phyloP scores from a whole-genome alignment of 176 grass and related monocot genomes.

The Oryza rufipogon region DNA sequence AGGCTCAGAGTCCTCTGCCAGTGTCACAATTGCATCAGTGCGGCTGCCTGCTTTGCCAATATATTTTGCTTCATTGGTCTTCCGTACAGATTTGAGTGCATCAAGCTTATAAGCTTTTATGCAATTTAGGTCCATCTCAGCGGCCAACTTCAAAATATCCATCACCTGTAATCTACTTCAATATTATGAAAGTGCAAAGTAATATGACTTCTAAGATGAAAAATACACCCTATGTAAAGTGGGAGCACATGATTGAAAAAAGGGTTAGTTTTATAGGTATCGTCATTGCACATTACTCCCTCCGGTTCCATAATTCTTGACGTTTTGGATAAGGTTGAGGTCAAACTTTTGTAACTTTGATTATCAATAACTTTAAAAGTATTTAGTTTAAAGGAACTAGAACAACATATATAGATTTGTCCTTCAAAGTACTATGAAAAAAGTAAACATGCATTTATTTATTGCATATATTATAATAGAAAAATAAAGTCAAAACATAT shows the following conservation, averaged over 20 bases:
- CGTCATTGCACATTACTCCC: not conserved
- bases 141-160: conserved; percentile 88
- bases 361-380: too few relatives aligned
- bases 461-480: too few relatives aligned
- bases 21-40: conserved; percentile 38
- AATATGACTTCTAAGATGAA: conserved; percentile 16
- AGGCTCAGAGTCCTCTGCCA: conserved; percentile 22
- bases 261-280: conserved; percentile 14
- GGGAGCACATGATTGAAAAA: conserved; percentile 23
- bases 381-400: too few relatives aligned
- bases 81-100: conserved; percentile 86
- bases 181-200: conserved; percentile 39
- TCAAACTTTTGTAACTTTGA: too few relatives aligned
- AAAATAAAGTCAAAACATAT: too few relatives aligned
- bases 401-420: too few relatives aligned
- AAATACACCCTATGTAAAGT: conserved; percentile 14
- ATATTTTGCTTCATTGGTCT: conserved; percentile 39
- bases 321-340: too few relatives aligned
- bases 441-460: too few relatives aligned
- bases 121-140: conserved; percentile 91
- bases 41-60: conserved; percentile 37
- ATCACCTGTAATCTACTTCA: conserved; percentile 77
- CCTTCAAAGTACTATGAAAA: too few relatives aligned
- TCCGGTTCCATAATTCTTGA: too few relatives aligned
- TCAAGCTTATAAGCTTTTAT: conserved; percentile 98